A percentile compares a stretch with the other conserved stretches of the same genome.
Conservation (phyloP, 2,329 filamentous ascomycete genomes). For the Daldinia sp. region DNA sequence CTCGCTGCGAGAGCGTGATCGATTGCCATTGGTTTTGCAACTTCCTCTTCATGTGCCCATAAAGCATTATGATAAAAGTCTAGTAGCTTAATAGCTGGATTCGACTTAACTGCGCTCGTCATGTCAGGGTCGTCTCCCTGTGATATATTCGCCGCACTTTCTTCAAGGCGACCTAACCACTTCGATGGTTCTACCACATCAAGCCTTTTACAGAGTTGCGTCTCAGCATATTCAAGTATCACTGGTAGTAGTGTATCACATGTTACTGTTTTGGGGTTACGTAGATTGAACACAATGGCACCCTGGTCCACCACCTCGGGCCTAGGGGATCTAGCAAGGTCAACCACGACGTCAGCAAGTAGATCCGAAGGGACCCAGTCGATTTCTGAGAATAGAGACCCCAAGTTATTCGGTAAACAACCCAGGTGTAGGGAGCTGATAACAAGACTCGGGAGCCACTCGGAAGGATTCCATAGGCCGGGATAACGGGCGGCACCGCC, state of each 20-base stretch:
- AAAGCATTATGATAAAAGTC: slow-evolving; percentile 49
- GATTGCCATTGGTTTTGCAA: slow-evolving; percentile 33
- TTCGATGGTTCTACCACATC: slow-evolving; percentile 33
- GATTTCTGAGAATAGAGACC: slow-evolving; percentile 49
- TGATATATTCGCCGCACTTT: slow-evolving; percentile 17
- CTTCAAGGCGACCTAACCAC: slow-evolving; percentile 37
- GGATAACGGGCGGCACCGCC: slow-evolving; percentile 40
- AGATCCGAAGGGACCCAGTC: slow-evolving; percentile 61
- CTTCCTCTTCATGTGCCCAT: slow-evolving; percentile 10
- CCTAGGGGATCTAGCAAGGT: slow-evolving; percentile 32
- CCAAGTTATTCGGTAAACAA: slow-evolving; percentile 54
- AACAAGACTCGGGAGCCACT: slow-evolving; percentile 59
- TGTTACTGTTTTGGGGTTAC: slow-evolving; percentile 45
- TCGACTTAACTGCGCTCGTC: slow-evolving; percentile 34
- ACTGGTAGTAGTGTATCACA: slow-evolving; percentile 46
- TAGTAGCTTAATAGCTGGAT: slow-evolving; percentile 50
- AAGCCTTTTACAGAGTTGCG: not conserved
- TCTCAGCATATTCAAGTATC: slow-evolving; percentile 34
- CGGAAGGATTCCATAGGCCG: slow-evolving; percentile 56
- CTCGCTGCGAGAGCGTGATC: slow-evolving; percentile 44
- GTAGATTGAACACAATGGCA: slow-evolving; percentile 45
- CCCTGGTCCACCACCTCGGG: not conserved
- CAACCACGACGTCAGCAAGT: slow-evolving; percentile 54
- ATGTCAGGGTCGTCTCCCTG: slow-evolving; percentile 22
- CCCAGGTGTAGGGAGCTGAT: slow-evolving; percentile 54